Percentiles rank a stretch among this genome's conserved stretches.
Evolutionary conservation across 139 green algal species (phyloP).

Genomic region (Volvox africanus): DNA sequence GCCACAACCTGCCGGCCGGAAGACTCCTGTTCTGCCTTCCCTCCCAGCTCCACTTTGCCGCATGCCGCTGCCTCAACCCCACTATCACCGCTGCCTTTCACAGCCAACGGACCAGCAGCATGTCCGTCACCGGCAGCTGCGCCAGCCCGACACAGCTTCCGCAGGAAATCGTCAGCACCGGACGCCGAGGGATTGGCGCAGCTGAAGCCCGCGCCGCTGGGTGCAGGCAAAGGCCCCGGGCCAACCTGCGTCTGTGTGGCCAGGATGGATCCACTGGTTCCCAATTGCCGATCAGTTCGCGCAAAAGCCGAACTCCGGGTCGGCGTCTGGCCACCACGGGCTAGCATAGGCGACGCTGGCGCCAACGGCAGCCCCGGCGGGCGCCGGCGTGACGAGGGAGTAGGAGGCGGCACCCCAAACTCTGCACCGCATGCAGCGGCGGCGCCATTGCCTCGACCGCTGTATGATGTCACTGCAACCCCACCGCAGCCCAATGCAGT

Average conservation of each 20-base stretch:
- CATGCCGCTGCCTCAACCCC: too few species aligned
- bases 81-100: background rate
- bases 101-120: background rate
- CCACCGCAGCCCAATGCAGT: background rate
- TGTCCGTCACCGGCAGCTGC: background rate
- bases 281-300: background rate
- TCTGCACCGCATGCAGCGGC: background rate
- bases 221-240: background rate
- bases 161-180: background rate
- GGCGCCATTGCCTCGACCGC: background rate
- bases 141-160: slow-evolving; percentile 2
- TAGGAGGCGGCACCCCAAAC: background rate
- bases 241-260: background rate
- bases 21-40: too few species aligned
- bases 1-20: background rate
- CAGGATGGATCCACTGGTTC: background rate
- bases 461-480: background rate
- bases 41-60: too few species aligned
- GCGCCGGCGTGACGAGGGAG: slow-evolving; percentile 11
- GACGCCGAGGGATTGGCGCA: background rate
- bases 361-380: slow-evolving; percentile 33
- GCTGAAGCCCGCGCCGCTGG: background rate
- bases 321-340: background rate
- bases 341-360: slow-evolving; percentile 16
- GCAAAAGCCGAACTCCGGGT: background rate